phyloP scores from a whole-genome alignment of 768 basidiomycete genomes.

The Naematelia aurantialba region DNA sequence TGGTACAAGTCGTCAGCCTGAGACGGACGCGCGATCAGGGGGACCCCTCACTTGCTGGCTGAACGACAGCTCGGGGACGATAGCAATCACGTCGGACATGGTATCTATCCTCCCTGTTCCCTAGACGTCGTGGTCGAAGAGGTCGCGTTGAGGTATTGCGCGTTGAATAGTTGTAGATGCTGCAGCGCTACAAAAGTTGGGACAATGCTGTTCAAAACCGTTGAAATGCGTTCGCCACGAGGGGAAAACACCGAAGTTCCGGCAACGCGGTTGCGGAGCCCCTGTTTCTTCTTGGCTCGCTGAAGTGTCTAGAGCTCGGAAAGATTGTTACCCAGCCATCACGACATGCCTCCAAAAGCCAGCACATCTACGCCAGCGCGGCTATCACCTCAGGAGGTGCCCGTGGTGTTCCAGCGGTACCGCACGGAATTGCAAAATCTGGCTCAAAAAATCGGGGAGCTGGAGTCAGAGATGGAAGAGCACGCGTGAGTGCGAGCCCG shows the following conservation, averaged over 20 bases:
- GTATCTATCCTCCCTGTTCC: slow-evolving; percentile 4
- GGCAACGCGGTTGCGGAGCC: background rate
- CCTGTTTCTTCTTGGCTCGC: background rate
- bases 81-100: slow-evolving; percentile 48
- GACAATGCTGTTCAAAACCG: background rate
- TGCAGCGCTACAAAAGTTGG: background rate
- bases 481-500: slow-evolving; percentile 63
- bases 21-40: background rate
- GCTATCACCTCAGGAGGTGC: slow-evolving; percentile 35
- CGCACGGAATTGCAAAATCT: slow-evolving; percentile 88
- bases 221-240: background rate
- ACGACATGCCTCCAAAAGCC: slow-evolving; percentile 37
- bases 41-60: slow-evolving; percentile 28
- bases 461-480: slow-evolving; percentile 94
- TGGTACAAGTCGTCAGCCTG: slow-evolving; percentile 11
- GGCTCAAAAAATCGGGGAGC: slow-evolving; percentile 89
- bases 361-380: slow-evolving; percentile 19
- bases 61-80: slow-evolving; percentile 48
- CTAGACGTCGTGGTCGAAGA: background rate
- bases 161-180: background rate
- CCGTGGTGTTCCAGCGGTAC: slow-evolving; percentile 63
- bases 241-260: background rate
- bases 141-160: background rate
- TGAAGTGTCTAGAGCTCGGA: background rate
- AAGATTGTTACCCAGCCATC: background rate